Percentiles rank a stretch among this genome's conserved stretches.
phyloP scores from a whole-genome alignment of 2,329 filamentous ascomycete genomes.

The Colletotrichum liaoningense region DNA sequence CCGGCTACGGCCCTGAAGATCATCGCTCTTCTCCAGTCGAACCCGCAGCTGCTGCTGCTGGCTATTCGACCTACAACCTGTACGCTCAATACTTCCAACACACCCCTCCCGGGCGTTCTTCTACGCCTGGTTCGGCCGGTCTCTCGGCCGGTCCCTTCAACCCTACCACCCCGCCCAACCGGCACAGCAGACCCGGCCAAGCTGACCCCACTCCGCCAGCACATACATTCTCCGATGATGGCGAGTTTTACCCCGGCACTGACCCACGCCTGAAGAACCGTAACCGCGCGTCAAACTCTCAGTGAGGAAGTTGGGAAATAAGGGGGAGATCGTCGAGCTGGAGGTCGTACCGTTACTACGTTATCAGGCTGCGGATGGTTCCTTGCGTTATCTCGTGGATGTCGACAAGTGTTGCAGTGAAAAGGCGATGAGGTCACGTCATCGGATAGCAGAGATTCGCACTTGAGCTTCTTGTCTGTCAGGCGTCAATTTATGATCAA shows the following conservation, averaged over 20 bases:
- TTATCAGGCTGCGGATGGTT: background rate
- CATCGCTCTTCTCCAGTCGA: background rate
- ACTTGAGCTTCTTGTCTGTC: background rate
- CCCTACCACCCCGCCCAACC: conserved; percentile 15
- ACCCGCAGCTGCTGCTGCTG: background rate
- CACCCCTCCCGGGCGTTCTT: background rate
- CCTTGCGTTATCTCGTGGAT: background rate
- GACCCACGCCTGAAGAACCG: background rate
- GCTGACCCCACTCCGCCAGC: conserved; percentile 17
- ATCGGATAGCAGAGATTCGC: background rate
- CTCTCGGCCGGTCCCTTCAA: background rate
- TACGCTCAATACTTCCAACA: too few relatives aligned
- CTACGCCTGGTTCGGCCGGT: background rate
- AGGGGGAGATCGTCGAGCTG: background rate
- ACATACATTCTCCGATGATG: conserved; percentile 23
- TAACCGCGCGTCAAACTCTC: background rate
- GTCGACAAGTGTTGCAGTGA: background rate
- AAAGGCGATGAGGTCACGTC: background rate
- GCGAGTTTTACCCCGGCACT: conserved; percentile 18
- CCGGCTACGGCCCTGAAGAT: background rate
- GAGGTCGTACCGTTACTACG: background rate
- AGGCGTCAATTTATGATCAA: background rate
- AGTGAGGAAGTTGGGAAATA: background rate
- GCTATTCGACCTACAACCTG: background rate
- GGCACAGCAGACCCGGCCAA: background rate